Evolutionary conservation across 257 asterid species (phyloP).

Genomic region (Nicotiana benthamiana): DNA sequence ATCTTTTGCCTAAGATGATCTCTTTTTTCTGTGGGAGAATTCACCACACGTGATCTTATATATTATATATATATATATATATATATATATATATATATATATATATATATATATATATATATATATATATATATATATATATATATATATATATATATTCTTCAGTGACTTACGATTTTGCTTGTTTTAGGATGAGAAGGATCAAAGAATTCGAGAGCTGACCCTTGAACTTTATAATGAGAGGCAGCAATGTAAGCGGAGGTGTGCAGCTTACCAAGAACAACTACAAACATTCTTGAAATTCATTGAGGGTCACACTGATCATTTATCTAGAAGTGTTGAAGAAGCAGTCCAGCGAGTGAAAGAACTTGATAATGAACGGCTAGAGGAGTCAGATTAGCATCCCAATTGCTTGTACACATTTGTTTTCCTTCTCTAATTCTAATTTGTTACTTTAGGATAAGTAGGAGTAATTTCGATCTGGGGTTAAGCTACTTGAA

Average conservation of each 20-base stretch:
- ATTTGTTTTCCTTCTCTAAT: background rate
- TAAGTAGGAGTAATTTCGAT: background rate
- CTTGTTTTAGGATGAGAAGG: conserved; percentile 19
- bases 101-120: no score
- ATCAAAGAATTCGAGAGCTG: conserved; percentile 20
- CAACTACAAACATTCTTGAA: conserved; percentile 14
- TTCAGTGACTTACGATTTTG: background rate
- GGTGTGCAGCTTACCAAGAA: conserved; percentile 21
- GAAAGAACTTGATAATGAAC: conserved; percentile 8
- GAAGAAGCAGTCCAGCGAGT: conserved; percentile 20
- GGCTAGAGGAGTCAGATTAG: conserved; percentile 3
- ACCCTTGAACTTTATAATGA: conserved; percentile 21
- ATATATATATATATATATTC: no score
- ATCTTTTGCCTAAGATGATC: background rate
- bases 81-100: no score
- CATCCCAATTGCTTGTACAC: background rate
- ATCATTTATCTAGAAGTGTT: conserved; percentile 15
- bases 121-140: no score
- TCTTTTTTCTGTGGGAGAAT: background rate
- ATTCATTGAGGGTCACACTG: conserved; percentile 15
- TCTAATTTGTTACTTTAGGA: background rate
- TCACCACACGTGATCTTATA: background rate
- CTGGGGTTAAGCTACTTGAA: no score
- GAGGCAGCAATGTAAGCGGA: conserved; percentile 16
- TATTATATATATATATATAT: no score